Percentiles rank a stretch among this genome's conserved stretches.
Conservation (phyloP, 2,329 filamentous ascomycete species). For the Paecilomyces niveus region DNA sequence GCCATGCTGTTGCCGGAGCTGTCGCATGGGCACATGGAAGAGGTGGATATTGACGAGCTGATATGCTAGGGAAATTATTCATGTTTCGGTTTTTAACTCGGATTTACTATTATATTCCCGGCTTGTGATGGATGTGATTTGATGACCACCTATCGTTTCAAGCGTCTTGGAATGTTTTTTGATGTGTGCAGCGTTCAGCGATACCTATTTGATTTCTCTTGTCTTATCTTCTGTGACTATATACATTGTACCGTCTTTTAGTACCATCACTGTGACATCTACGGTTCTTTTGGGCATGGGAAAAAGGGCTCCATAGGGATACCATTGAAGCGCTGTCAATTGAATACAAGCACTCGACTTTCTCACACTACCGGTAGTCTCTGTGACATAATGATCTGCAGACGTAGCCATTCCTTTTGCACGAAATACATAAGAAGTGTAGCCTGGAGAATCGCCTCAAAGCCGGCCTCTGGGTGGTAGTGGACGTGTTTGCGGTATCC, state of each 20-base stretch:
- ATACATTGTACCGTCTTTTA: background rate
- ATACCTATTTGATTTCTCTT: background rate
- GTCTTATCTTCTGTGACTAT: background rate
- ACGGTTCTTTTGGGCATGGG: constrained; percentile 7
- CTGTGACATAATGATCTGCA: background rate
- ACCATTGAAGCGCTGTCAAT: background rate
- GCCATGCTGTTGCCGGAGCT: constrained; percentile 24
- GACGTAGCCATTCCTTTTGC: background rate
- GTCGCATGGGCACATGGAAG: constrained; percentile 19
- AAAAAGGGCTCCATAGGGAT: background rate
- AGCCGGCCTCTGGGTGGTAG: too few relatives aligned
- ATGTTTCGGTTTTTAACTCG: constrained; percentile 2
- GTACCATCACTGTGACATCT: constrained; percentile 7
- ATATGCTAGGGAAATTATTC: constrained; percentile 22
- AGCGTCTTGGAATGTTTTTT: constrained; percentile 1
- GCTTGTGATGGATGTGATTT: background rate
- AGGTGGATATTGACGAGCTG: constrained; percentile 23
- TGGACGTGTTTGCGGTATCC: too few relatives aligned
- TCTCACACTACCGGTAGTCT: constrained; percentile 9
- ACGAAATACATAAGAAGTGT: background rate
- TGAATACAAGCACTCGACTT: constrained; percentile 3
- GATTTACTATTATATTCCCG: background rate
- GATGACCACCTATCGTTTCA: background rate
- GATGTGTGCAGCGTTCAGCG: constrained; percentile 15
- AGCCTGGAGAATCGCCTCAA: background rate